Evolutionary conservation across 768 basidiomycete genomes (phyloP).

Genomic region (Wakefieldia striispora): DNA sequence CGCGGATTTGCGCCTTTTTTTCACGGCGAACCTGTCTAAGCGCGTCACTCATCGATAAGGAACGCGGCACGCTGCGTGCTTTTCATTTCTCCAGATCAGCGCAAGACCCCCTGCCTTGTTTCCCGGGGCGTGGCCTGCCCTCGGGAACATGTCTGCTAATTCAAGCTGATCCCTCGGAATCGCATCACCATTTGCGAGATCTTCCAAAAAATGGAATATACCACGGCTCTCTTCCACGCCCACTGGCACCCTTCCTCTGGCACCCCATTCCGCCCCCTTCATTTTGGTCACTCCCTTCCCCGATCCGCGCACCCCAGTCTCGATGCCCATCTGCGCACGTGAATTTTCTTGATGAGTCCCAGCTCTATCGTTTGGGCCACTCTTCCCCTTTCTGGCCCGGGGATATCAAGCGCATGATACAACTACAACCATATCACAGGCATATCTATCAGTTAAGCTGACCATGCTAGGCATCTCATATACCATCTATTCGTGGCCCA

Average conservation of each 20-base stretch:
- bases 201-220: conserved; percentile 25
- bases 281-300: conserved; percentile 41
- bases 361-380: conserved; percentile 47
- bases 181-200: conserved; percentile 9
- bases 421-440: conserved; percentile 47
- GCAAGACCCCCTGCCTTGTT: conserved; percentile 19
- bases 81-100: conserved; percentile 34
- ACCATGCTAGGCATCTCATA: conserved; percentile 22
- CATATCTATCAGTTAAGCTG: conserved; percentile 16
- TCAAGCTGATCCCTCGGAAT: conserved; percentile 17
- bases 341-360: conserved; percentile 39
- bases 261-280: conserved; percentile 3
- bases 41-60: conserved; percentile 26
- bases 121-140: conserved; percentile 16
- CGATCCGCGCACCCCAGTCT: conserved; percentile 25
- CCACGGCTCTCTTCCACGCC: conserved; percentile 8
- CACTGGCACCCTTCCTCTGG: conserved; percentile 1
- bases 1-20: conserved; percentile 19
- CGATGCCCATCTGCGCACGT: conserved; percentile 40
- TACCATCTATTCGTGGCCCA: conserved; percentile 63
- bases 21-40: background rate
- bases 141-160: conserved; percentile 20
- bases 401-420: conserved; percentile 37
- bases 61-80: conserved; percentile 20
- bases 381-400: conserved; percentile 30